Evolutionary conservation across 2,329 filamentous ascomycete species (phyloP), one percentile per base, ranked within the genome.

Genomic region (Colletotrichum sp.): DNA sequence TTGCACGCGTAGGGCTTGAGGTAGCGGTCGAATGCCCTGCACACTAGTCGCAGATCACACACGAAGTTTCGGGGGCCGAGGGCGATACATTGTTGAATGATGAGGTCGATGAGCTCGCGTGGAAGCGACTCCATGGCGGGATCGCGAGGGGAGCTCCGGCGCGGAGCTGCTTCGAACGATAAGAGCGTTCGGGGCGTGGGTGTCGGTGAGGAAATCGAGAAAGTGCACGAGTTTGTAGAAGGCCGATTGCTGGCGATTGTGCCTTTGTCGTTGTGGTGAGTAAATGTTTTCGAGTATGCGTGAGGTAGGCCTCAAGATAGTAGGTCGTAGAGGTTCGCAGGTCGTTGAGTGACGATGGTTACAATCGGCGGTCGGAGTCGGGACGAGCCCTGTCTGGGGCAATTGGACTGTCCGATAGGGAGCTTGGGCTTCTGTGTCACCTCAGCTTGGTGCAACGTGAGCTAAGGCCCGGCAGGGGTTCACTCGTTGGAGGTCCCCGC

Each of bases 21-120:
- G 39, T 86, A 81, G 28, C 83, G 80, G 78, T 91, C 84, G 76
- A 90, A 91, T 16, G 85, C 80, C 60, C 85, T 86, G 79, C 88
- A 90, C 34, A 90, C 88, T 25, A 88, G 84, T 15, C 89, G 87
- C 43, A 90, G 82, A 22, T 79, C 77, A 5, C 90, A 81, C 16
- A 89, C 80, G 1, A 78, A 72, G 64, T 89, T 89, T 82, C 90
- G 89, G 71, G 86, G 81, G 12, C 82, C 82, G 34, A 81, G 79
- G n/a, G 80, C 79, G 74, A 88, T 81, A 67, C 84, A 87, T 80
- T 85, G 84, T 39, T 83, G 80, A 39, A 90, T 84, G 77, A 90
- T 88, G 55, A 84, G 81, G 67, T 86, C 82, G 61, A 90, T 77
- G 61, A 90, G 84, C 82, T 90, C 89, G 18, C 83, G 80, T 1